phyloP scores from a whole-genome alignment of 148 eudicot genomes.

The Chenopodium album region DNA sequence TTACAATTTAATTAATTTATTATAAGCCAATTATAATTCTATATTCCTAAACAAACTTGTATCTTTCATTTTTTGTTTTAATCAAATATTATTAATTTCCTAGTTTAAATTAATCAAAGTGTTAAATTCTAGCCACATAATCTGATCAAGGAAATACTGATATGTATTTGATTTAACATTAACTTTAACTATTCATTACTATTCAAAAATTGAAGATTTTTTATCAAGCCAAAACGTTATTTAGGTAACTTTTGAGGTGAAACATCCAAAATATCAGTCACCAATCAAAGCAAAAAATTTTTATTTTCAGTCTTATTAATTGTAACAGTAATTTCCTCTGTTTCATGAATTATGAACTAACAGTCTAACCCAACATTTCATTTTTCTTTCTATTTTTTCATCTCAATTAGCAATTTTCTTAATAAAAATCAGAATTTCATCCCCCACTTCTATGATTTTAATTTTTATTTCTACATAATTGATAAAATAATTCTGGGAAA shows the following conservation, averaged over 20 bases:
- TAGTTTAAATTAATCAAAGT: neutral
- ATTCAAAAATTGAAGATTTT: neutral
- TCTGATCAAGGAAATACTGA: too few relatives aligned
- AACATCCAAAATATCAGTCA: conserved; percentile 9
- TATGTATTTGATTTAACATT: too few relatives aligned
- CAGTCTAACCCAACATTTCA: neutral
- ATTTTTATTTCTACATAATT: neutral
- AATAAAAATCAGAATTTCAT: neutral
- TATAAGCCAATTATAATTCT: neutral
- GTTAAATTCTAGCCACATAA: too few relatives aligned
- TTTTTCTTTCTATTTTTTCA: neutral
- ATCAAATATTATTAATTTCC: neutral
- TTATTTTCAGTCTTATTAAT: neutral
- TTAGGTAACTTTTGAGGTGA: neutral
- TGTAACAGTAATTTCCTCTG: neutral
- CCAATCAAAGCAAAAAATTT: neutral
- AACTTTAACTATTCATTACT: neutral
- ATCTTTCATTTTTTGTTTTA: neutral
- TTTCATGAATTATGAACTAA: neutral
- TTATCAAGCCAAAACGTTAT: neutral
- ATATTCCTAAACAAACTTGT: neutral
- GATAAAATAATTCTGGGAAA: neutral
- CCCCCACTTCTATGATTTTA: neutral
- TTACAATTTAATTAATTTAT: neutral
- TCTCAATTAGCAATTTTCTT: neutral